Evolutionary conservation across 176 grass and related monocot genomes (phyloP), one percentile per base, ranked within the genome.

Genomic region (Chloris gayana): DNA sequence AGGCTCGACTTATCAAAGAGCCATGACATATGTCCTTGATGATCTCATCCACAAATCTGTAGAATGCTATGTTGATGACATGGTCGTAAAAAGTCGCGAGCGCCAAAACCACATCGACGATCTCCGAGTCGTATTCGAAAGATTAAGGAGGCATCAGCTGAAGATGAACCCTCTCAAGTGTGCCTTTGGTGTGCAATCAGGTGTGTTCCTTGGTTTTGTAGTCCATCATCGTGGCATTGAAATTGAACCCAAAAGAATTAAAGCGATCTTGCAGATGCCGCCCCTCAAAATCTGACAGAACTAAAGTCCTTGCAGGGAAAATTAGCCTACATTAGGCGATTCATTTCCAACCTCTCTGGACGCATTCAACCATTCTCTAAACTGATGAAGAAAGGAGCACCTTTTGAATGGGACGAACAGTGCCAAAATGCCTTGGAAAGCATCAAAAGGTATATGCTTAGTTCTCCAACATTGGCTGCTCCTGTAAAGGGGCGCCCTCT

Each of bases 111-210:
- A 69, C 10, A 24, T 13, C 3, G 37, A 51, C 0, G 76, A 78
- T 25, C 27, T 78, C 0, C 5, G 42, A 0, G 29, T 51, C 0
- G 19, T 78, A 1, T 66, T 78, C 15, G 22, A 78, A 17, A 21
- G 61, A 0, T 17, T 66, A 4, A 21, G 18, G 5, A 31, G 9
- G 1, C 29, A 78, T 35, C 21, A 24, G 0, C 11, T 78, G 0
- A 78, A 50, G 19, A 78, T 65, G 61, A 67, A 78, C 12, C 45
- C 44, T 0, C 76, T 79, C 2, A 79, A 79, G 1, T 67, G 62
- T 6, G 13, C 76, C 0, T 79, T 79, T 47, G 27, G 13, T 2
- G 61, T 64, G 0, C 27, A 64, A 7, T 64, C 61, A 64, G 27
- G 61, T 57, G 21, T 57, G 22, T 24, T 57, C 12, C 12, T 57